Evolutionary conservation across 306 rosid species (phyloP).

Genomic region (Oxytropis ochrocephala): DNA sequence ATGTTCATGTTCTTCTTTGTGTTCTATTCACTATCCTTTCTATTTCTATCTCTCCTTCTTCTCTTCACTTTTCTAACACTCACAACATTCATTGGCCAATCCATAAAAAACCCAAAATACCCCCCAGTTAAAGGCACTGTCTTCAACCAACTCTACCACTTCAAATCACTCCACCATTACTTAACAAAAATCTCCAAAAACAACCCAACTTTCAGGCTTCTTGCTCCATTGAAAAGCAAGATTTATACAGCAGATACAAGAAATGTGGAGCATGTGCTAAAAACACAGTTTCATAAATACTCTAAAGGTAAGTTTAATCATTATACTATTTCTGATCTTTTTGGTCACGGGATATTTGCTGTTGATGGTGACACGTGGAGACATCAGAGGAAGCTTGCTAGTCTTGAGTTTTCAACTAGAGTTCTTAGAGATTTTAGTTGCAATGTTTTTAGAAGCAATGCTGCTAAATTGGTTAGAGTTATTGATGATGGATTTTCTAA

Average conservation of each 20-base stretch:
- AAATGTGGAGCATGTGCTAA: constrained; percentile 51
- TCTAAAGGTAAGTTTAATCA: constrained; percentile 41
- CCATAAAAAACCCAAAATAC: constrained; percentile 43
- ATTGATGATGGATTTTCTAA: constrained; percentile 23
- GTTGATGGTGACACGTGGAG: constrained; percentile 71
- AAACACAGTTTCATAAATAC: constrained; percentile 38
- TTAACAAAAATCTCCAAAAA: constrained; percentile 31
- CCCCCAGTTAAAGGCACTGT: constrained; percentile 62
- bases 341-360: constrained; percentile 59
- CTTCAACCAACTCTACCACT: constrained; percentile 38
- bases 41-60: constrained; percentile 22
- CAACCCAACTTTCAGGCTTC: constrained; percentile 39
- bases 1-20: background rate
- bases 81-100: constrained; percentile 38
- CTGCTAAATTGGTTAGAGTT: constrained; percentile 42
- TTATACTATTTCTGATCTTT: constrained; percentile 35
- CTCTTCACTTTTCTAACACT: constrained; percentile 25
- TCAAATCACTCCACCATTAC: constrained; percentile 40
- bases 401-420: constrained; percentile 64
- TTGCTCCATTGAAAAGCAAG: constrained; percentile 32
- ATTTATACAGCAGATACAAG: constrained; percentile 38
- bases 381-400: constrained; percentile 67
- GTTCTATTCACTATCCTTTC: background rate
- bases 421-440: constrained; percentile 62
- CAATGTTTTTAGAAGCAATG: constrained; percentile 45